Percentiles rank a stretch among this genome's conserved stretches.
Evolutionary conservation across 148 eudicot genomes (phyloP).

Genomic region (Rhododendron mucronatum): DNA sequence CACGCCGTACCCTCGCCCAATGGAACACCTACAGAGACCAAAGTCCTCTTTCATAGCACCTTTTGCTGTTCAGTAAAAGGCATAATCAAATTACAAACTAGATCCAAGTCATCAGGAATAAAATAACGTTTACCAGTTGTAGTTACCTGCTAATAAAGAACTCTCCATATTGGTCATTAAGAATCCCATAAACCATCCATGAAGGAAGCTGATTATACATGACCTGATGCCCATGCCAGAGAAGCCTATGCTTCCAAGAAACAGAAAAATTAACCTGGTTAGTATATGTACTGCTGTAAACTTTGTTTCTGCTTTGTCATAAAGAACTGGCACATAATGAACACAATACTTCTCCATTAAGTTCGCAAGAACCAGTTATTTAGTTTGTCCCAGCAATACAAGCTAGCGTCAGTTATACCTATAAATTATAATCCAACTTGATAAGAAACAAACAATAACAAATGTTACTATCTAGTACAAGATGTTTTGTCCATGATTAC

Average conservation of each 20-base stretch:
- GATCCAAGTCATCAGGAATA: not conserved
- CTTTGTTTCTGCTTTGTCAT: not conserved
- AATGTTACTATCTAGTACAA: not conserved
- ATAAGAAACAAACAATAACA: not conserved
- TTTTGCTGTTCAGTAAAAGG: not conserved
- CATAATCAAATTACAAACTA: not conserved
- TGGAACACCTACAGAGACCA: not conserved
- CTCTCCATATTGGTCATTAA: conserved; percentile 88
- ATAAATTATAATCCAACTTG: not conserved
- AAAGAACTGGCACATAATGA: conserved; percentile 2
- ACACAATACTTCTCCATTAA: not conserved
- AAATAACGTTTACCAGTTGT: not conserved
- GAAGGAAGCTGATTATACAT: conserved; percentile 93
- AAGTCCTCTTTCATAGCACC: not conserved
- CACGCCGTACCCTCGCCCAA: not conserved
- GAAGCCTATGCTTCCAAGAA: conserved; percentile 51
- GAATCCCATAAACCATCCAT: conserved; percentile 96
- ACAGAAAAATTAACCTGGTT: not conserved
- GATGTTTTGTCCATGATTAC: not conserved
- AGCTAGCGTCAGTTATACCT: not conserved
- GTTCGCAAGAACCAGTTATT: not conserved
- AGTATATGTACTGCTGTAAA: not conserved
- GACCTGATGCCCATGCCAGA: conserved; percentile 99
- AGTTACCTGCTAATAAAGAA: conserved; percentile 77
- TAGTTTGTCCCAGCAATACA: not conserved